Base-by-base conservation (phyloP, 2,329 filamentous ascomycete species). In the Trichoderma semiorbis region DNA sequence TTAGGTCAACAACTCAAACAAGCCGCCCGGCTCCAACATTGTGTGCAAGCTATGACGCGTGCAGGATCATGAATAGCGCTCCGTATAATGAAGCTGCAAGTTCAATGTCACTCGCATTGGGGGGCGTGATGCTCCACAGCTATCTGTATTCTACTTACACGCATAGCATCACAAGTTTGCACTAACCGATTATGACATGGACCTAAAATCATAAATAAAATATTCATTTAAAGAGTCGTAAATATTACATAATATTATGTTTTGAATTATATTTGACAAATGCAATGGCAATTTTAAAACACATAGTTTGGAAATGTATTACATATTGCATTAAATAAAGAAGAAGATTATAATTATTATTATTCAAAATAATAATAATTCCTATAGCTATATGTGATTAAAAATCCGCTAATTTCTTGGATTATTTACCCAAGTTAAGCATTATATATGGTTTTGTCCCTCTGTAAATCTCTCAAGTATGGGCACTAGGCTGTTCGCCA, bases 1-100 rank as follows among this genome's bases (percentile, higher is more conserved):
- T 34, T 26, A 61, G 12, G 55, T 50, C 21, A 69, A 69, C 26
- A 47, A 68, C 24, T 58, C 50, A 50, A 34, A 61, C 55, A 61
- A 28, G 39, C 11, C 14, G 36, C 78, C 80, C 77, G 24, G 12
- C 16, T 60, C 67, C 57, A 61, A 28, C 66, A 69, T 69, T 34
- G 36, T 69, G 55, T 47, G 66, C 36, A 50, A 32, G 39, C 55
- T 30, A 26, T 50, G 55, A 69, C 66, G 66, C 66, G 66, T 69
- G 66, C 53, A 32, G 57, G 34, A 30, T 43, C 21, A 24, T 50
- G 16, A 28, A 30, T 26, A n/a, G 28, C 26, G 36, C 55, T 47
- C 39, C 34, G 53, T 32, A 60, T 57, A 43, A 32, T 26, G 53
- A 68, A 58, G 65, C 53, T 43, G n/a, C 66, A 47, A 69, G 39